phyloP scores from a whole-genome alignment of 352 stramenopile genomes.

The Aphanomyces cochlioides region DNA sequence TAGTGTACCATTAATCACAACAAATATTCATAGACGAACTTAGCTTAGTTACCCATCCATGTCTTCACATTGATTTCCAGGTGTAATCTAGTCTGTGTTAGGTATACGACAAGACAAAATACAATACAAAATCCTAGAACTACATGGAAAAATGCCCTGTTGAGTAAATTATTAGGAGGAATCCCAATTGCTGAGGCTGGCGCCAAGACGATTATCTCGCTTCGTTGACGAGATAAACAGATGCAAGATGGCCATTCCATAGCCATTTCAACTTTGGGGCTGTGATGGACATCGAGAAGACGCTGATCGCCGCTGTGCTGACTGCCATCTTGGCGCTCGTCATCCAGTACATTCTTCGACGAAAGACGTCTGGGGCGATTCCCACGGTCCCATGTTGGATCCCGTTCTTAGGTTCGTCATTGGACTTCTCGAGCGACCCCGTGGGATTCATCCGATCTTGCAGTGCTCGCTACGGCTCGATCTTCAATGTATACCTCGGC shows the following conservation, averaged over 20 bases:
- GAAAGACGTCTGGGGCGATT: not conserved
- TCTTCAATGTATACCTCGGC: slow-evolving; percentile 23
- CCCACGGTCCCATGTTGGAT: slow-evolving; percentile 18
- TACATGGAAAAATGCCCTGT: not conserved
- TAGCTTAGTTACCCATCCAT: too few relatives aligned
- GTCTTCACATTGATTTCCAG: too few relatives aligned
- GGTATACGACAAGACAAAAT: too few relatives aligned
- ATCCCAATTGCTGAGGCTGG: not conserved
- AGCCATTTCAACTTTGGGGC: too few relatives aligned
- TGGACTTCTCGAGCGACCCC: slow-evolving; percentile 9
- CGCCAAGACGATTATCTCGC: not conserved
- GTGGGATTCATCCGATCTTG: slow-evolving; percentile 18
- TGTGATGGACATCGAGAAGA: not conserved
- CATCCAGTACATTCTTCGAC: not conserved
- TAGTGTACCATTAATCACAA: too few relatives aligned
- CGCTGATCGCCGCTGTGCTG: not conserved
- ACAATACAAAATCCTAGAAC: too few relatives aligned
- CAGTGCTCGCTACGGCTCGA: not conserved
- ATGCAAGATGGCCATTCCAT: too few relatives aligned
- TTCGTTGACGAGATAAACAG: not conserved
- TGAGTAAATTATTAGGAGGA: not conserved
- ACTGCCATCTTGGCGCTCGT: not conserved
- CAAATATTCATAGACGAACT: too few relatives aligned
- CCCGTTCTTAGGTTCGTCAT: slow-evolving; percentile 26
- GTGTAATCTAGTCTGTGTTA: too few relatives aligned